Evolutionary conservation across 2,329 filamentous ascomycete species (phyloP).

Genomic region (Stenocarpella maydis): DNA sequence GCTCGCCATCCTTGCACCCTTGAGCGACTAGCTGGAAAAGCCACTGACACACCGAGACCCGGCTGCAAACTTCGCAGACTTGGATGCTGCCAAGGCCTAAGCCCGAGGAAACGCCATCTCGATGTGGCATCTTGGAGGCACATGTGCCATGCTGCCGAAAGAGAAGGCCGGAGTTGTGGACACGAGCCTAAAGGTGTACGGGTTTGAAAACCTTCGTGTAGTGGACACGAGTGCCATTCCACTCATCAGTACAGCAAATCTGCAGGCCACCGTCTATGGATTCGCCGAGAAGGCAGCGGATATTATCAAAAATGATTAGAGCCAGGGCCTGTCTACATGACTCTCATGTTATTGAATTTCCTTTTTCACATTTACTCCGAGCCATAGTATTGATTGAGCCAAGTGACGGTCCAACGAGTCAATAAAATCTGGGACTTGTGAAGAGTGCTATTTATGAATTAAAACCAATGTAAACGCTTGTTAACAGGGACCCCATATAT

Average conservation of each 20-base stretch:
- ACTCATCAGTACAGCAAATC: slow-evolving; percentile 25
- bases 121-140: slow-evolving; percentile 29
- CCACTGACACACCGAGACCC: slow-evolving; percentile 36
- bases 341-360: too few relatives aligned
- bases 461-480: too few relatives aligned
- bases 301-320: slow-evolving; percentile 21
- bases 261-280: slow-evolving; percentile 31
- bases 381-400: too few relatives aligned
- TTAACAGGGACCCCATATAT: too few relatives aligned
- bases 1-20: slow-evolving; percentile 48
- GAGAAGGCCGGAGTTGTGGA: slow-evolving; percentile 28
- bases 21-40: slow-evolving; percentile 37
- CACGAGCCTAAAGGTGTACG: slow-evolving; percentile 27
- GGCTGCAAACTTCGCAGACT: slow-evolving; percentile 36
- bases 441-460: too few relatives aligned
- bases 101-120: slow-evolving; percentile 15
- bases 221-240: slow-evolving; percentile 32
- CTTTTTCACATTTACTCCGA: too few relatives aligned
- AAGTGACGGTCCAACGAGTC: too few relatives aligned
- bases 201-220: slow-evolving; percentile 20
- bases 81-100: slow-evolving; percentile 4
- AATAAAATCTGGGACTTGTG: too few relatives aligned
- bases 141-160: slow-evolving; percentile 30
- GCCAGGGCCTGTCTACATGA: not conserved
- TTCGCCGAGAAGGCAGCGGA: slow-evolving; percentile 32